These are phyloP conservation scores for Pseudisothecium myosuroides DNA, from an alignment of 225 moss, liverwort and hornwort genomes.

Conservation along the genomic window DNA sequence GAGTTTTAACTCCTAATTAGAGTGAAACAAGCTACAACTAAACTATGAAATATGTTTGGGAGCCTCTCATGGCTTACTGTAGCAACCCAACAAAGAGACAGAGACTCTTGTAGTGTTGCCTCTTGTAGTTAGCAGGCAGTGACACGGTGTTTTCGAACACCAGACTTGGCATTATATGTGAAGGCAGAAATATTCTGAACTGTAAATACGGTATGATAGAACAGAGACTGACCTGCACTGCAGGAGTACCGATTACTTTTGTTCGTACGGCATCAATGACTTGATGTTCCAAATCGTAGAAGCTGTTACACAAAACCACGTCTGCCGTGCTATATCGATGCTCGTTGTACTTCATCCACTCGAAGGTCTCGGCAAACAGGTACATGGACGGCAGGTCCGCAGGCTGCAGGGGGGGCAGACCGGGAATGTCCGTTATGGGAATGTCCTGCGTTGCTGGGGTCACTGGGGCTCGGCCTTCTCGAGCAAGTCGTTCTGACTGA, in stretches of 20 bases:
- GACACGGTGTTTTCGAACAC: neutral
- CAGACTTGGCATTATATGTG: neutral
- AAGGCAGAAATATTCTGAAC: no score
- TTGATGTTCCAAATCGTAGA: slow-evolving; percentile 22
- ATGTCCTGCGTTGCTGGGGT: slow-evolving; percentile 3
- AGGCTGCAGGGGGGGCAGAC: neutral
- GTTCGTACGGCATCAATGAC: slow-evolving; percentile 14
- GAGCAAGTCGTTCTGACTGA: slow-evolving; percentile 16
- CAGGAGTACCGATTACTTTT: slow-evolving; percentile 4
- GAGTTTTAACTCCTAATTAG: no score
- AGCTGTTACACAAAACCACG: slow-evolving; percentile 18
- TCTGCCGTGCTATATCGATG: neutral
- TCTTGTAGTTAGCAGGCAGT: neutral
- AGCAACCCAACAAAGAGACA: neutral
- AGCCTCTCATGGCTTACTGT: neutral
- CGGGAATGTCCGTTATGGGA: slow-evolving; percentile 20
- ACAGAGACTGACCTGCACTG: slow-evolving; percentile 9
- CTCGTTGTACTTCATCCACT: slow-evolving; percentile 7
- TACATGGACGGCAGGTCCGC: slow-evolving; percentile 7
- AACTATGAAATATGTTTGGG: neutral
- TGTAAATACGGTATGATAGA: neutral
- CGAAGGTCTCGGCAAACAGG: neutral
- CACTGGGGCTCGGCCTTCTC: slow-evolving; percentile 19
- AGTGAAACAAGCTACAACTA: neutral
- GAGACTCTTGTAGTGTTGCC: no score